Base-by-base conservation (phyloP, 1,284 basidiomycete genomes). In the Takashimella tepidaria region DNA sequence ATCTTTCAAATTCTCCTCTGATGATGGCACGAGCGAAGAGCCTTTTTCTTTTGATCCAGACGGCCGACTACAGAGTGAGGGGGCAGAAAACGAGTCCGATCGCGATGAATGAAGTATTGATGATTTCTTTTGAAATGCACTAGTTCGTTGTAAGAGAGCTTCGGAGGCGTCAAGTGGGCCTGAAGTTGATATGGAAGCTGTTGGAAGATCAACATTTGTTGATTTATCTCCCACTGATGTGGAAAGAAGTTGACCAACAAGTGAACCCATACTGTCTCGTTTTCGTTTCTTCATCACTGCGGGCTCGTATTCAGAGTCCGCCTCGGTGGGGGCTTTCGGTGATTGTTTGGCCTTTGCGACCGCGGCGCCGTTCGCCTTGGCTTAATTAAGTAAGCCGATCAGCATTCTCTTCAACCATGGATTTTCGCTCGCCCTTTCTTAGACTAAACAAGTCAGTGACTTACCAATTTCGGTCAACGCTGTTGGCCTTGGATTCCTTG, bases 211-310 rank as follows among this genome's bases (percentile, higher is more conserved):
- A 13, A 24, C 13, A 8, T 6, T 13, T 41, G 49, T 51, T 3
- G 56, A 12, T 27, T 49, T 42, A 8, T 40, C 46, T 8, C 27
- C 49, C n/a, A 23, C 50, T 11, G 63, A 51, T 0, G 66, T 66
- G 10, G 63, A 64, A 4, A 74, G 58, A 49, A 73, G 52, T 19
- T 72, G 66, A n/a, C 61, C 63, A 12, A 72, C 70, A 11, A 74
- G 64, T 4, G 49, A 50, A 19, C 56, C 58, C 22, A 63, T 47
- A 24, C 54, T 55, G 8, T 64, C 67, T 26, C 61, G 47, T 48
- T 68, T 67, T 22, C 67, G 62, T 44, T 69, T 70, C 19, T 60
- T 56, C 10, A 73, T 46, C 0, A 62, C 57, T 1, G 63, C 67
- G 0, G 67, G 70, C 42, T 64, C 63, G 19, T 64, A 59, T 21